Evolutionary conservation across 768 basidiomycete genomes (phyloP).

Genomic region (Tephrocybe sp.): DNA sequence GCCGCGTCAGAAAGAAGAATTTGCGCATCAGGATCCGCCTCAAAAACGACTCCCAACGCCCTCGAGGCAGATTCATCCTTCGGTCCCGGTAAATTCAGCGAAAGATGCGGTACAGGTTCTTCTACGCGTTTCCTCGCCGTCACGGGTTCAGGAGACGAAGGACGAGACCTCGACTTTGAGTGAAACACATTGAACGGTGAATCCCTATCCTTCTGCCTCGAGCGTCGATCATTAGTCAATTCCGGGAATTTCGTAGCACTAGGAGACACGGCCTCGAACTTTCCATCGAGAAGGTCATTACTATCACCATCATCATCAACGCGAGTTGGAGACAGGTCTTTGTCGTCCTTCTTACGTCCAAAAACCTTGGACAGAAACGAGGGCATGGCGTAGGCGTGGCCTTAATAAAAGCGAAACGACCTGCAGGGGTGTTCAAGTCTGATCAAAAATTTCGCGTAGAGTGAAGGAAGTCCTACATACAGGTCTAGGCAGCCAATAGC

Average conservation of each 20-base stretch:
- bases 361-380: conserved; percentile 79
- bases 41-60: conserved; percentile 56
- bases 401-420: conserved; percentile 18
- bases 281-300: conserved; percentile 62
- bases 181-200: conserved; percentile 48
- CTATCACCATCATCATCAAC: conserved; percentile 40
- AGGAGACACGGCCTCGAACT: conserved; percentile 69
- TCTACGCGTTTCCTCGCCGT: conserved; percentile 35
- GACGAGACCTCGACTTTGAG: conserved; percentile 45
- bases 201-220: conserved; percentile 43
- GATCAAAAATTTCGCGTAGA: conserved; percentile 1
- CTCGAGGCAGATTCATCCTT: conserved; percentile 46
- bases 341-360: conserved; percentile 67
- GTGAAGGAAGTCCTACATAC: conserved; percentile 3
- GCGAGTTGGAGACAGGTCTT: conserved; percentile 32
- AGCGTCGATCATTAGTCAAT: conserved; percentile 25
- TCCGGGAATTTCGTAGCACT: conserved; percentile 39
- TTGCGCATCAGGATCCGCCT: conserved; percentile 51
- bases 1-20: conserved; percentile 47
- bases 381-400: conserved; percentile 48
- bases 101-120: conserved; percentile 54
- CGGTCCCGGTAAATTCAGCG: conserved; percentile 56
- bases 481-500: conserved; percentile 11
- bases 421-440: conserved; percentile 7
- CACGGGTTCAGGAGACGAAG: conserved; percentile 29